Evolutionary conservation across 768 basidiomycete genomes (phyloP), one percentile per base, ranked within the genome.

Genomic region (Lepiota venenata): DNA sequence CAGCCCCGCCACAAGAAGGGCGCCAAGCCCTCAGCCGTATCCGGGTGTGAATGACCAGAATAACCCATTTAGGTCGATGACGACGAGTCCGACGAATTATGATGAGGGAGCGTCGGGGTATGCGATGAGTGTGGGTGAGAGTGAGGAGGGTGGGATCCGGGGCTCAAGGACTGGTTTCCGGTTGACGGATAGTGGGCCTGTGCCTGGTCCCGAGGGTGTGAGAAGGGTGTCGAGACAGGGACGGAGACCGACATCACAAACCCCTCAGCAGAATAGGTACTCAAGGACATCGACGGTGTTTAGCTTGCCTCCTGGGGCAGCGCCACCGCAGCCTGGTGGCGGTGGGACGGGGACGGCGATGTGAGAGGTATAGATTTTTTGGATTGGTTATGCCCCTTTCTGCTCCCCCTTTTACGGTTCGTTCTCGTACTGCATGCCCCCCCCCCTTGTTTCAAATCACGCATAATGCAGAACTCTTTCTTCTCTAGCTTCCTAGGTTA

Each of bases 171-270:
- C 89, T 10, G 92, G 94, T 20, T 78, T 97, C 45, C 85, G 85
- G 42, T 69, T 98, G 52, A 81, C 81, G 51, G 95, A 98, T 60
- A 73, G 81, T 61, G 95, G 95, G 12, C 92, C 91, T 37, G 88
- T 94, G 2, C 85, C 89, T 38, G 80, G 81, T 35, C 80, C 84
- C 8, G 85, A 88, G 15, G 87, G 88, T 50, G 93, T 93, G 22
- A 80, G 92, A 38, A 72, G 93, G 54, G 88, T 95, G 22, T 80
- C 89, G 44, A 74, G 90, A 61, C 82, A 74, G 8, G 71, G 71
- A 37, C 76, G 85, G 60, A 74, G 88, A 42, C 78, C 85, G 12
- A 74, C 80, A 22, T 83, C 87, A 29, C 85, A 87, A 61, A 70
- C 72, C 20, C 76, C 78, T 2, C 73, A 76, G 52, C 82, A 82